phyloP scores from a whole-genome alignment of 108 stramenopile genomes.

The Nitzschia sp. region DNA sequence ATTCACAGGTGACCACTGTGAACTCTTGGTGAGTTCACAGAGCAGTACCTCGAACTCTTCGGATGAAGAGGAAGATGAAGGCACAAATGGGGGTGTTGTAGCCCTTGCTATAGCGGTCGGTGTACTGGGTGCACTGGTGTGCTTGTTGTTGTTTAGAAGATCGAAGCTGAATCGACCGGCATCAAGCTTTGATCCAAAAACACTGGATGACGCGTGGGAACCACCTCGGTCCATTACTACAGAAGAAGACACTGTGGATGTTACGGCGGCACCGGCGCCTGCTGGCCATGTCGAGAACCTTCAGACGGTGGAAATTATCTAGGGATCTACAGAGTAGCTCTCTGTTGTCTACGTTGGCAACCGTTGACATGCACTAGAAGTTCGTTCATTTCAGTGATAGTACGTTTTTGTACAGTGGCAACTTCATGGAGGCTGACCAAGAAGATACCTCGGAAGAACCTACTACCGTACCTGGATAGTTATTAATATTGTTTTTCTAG shows the following conservation, averaged over 20 bases:
- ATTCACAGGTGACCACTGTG: slow-evolving; percentile 38
- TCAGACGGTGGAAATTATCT: slow-evolving; percentile 17
- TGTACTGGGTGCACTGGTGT: not conserved
- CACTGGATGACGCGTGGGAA: not conserved
- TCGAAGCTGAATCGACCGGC: not conserved
- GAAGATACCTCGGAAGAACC: too few species aligned
- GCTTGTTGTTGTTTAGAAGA: not conserved
- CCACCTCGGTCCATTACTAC: not conserved
- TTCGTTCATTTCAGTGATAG: too few species aligned
- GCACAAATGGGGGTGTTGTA: not conserved
- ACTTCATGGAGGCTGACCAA: too few species aligned
- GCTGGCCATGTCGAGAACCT: not conserved
- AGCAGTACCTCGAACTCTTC: not conserved
- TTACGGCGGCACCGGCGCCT: not conserved
- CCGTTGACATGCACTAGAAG: too few species aligned
- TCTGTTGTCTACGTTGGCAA: too few species aligned
- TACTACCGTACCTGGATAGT: too few species aligned
- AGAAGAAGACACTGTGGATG: slow-evolving; percentile 14
- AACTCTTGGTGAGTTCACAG: slow-evolving; percentile 15
- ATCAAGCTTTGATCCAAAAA: not conserved
- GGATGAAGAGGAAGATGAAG: not conserved
- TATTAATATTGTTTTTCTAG: too few species aligned
- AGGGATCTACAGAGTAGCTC: not conserved
- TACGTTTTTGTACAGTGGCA: too few species aligned
- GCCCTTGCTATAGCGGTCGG: not conserved